A percentile compares a stretch with the other conserved stretches of the same genome.
phyloP scores from a whole-genome alignment of 2,329 filamentous ascomycete species.

The Pezicula rhizophila region DNA sequence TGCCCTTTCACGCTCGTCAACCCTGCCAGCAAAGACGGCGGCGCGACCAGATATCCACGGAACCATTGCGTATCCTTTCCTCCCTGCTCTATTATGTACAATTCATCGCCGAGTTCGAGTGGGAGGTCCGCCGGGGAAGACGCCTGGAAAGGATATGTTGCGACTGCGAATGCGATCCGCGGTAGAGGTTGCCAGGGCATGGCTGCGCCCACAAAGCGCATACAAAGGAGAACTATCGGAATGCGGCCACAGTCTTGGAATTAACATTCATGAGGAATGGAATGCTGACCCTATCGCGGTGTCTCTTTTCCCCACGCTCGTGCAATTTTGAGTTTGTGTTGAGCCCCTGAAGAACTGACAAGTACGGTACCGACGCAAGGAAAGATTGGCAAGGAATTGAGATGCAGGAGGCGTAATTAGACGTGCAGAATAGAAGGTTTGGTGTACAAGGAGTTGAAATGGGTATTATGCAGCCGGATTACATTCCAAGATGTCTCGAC shows the following conservation, averaged over 20 bases:
- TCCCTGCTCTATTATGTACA: constrained; percentile 98
- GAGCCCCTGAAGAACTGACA: background rate
- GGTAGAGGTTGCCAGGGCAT: constrained; percentile 98
- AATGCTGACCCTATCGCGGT: background rate
- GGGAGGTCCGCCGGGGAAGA: constrained; percentile 85
- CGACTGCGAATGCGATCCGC: constrained; percentile 95
- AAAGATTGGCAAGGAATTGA: background rate
- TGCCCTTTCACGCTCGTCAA: constrained; percentile 87
- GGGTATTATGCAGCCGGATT: too few species aligned
- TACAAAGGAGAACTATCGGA: background rate
- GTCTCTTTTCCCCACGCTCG: background rate
- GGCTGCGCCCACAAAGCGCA: constrained; percentile 4
- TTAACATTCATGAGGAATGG: constrained; percentile 6
- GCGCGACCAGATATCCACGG: constrained; percentile 89
- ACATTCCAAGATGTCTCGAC: too few species aligned
- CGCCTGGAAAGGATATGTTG: constrained; percentile 87
- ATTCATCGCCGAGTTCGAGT: constrained; percentile 93
- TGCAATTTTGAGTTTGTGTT: background rate
- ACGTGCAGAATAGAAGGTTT: too few species aligned
- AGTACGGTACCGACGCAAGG: background rate
- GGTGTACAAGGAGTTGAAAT: too few species aligned
- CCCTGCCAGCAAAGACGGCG: constrained; percentile 85
- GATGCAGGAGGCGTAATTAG: background rate
- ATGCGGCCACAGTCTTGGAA: background rate
- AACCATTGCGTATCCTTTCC: constrained; percentile 82